These are phyloP conservation scores for Pythium aquatile DNA, from an alignment of 352 stramenopile species.

Conservation along the genomic window DNA sequence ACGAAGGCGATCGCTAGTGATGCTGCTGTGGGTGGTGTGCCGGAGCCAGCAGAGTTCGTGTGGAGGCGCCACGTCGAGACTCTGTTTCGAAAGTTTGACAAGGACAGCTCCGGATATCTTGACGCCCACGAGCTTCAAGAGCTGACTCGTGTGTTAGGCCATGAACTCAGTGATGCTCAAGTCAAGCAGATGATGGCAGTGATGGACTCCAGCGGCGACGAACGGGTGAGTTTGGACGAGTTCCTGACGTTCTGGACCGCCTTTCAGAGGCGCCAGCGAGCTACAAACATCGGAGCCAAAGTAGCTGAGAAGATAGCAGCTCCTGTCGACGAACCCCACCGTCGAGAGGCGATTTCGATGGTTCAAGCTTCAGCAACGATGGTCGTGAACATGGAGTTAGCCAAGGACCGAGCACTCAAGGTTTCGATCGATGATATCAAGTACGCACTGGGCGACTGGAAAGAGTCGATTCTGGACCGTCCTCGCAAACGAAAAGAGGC, in stretches of 20 bases:
- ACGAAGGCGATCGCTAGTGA: conserved; percentile 24
- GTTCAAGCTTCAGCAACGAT: conserved; percentile 18
- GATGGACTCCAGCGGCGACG: conserved; percentile 66
- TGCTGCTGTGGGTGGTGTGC: background rate
- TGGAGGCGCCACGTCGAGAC: conserved; percentile 29
- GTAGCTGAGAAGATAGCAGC: background rate
- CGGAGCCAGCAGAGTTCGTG: conserved; percentile 20
- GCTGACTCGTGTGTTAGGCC: conserved; percentile 45
- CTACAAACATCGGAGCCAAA: background rate
- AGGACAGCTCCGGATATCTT: conserved; percentile 50
- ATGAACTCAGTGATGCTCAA: conserved; percentile 42
- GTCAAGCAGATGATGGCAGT: conserved; percentile 51
- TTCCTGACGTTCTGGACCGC: conserved; percentile 70
- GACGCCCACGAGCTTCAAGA: conserved; percentile 51
- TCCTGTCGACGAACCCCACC: conserved; percentile 4
- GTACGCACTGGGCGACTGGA: conserved; percentile 51
- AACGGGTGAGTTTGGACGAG: conserved; percentile 55
- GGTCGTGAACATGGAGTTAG: conserved; percentile 49
- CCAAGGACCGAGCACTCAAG: conserved; percentile 47
- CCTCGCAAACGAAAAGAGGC: conserved; percentile 26
- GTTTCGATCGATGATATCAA: conserved; percentile 47
- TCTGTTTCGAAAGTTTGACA: conserved; percentile 62
- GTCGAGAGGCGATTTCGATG: conserved; percentile 26
- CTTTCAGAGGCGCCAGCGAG: conserved; percentile 38
- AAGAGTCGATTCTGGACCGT: conserved; percentile 46